Base-by-base conservation (phyloP, 805 yeast genomes). In the Komagataella pseudopastoris region DNA sequence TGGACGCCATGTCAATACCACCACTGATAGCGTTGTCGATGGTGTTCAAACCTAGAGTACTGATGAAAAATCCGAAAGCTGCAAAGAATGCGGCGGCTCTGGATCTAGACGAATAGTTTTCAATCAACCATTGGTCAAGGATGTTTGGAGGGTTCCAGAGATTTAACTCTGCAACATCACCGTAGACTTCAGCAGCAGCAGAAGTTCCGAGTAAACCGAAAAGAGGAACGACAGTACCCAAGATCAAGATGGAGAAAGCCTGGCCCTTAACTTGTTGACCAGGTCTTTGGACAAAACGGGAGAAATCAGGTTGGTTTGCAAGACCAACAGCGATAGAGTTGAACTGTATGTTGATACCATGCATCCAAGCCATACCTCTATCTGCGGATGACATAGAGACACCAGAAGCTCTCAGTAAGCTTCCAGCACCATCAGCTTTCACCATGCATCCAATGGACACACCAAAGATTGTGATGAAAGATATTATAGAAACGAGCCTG, bases 31-130 rank as follows among this genome's bases (percentile, higher is more conserved):
- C 71, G 50, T 68, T 64, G 46, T 68, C 67, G 17, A 70, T 61
- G 22, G 70, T 64, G 51, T 70, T 70, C 55, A 70, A 67, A 10
- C 70, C 62, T 50, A 71, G 56, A 53, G 71, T 75, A 4, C 72
- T 66, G 23, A 64, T 49, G 10, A 63, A 60, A 51, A 71, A 65
- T 3, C 71, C 63, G 1, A 67, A 53, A 4, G 74, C 75, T 51
- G 68, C 63, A 56, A 71, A 76, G 59, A 76, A 75, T 1, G 74
- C 72, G 6, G 72, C 81, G 23, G 77, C 77, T 51, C 81, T 67
- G 14, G 71, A 61, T 47, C 60, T 63, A 18, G 69, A 56, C 16
- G 64, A 57, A 54, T 73, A 71, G 51, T 62, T 59, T 46, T 71
- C 67, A 7, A 63, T 52, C 52, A 75, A 46, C 77, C 78, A 74